phyloP scores from a whole-genome alignment of 768 basidiomycete genomes.

The Mycena sanguinolenta region DNA sequence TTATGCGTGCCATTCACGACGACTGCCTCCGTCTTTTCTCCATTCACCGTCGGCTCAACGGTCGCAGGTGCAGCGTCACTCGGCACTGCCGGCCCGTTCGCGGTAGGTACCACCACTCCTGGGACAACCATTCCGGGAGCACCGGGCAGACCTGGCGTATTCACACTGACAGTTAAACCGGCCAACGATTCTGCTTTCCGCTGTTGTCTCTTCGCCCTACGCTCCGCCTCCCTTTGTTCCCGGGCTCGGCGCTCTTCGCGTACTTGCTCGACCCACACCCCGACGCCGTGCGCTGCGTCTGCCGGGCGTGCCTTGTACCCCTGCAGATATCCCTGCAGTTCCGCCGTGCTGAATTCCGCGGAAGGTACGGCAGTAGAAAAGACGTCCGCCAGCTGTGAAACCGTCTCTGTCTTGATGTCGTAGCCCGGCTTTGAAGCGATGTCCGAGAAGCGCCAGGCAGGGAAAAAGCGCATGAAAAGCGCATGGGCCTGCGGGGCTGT shows the following conservation, averaged over 20 bases:
- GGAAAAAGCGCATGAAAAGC: conserved; percentile 52
- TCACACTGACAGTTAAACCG: background rate
- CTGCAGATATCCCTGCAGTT: conserved; percentile 61
- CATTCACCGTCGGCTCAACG: background rate
- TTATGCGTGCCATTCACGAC: background rate
- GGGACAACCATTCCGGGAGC: background rate
- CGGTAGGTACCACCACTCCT: background rate
- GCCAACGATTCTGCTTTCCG: background rate
- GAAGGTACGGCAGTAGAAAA: conserved; percentile 52
- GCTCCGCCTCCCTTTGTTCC: conserved; percentile 42
- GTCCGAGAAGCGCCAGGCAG: conserved; percentile 34
- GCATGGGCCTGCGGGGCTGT: conserved; percentile 44
- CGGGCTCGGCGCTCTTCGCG: conserved; percentile 39
- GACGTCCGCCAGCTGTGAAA: conserved; percentile 38
- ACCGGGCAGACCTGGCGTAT: background rate
- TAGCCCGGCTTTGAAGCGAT: background rate
- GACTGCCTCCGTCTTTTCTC: background rate
- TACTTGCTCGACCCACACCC: conserved; percentile 50
- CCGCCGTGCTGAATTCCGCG: conserved; percentile 55
- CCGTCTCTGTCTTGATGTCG: background rate
- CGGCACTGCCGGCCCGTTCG: background rate
- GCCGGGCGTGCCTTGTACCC: conserved; percentile 40
- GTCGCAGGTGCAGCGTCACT: background rate
- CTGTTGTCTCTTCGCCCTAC: conserved; percentile 43
- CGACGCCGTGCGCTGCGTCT: conserved; percentile 35